These are phyloP conservation scores for Euphorbia lathyris DNA, from an alignment of 345 rosid genomes.

Conservation along the genomic window DNA sequence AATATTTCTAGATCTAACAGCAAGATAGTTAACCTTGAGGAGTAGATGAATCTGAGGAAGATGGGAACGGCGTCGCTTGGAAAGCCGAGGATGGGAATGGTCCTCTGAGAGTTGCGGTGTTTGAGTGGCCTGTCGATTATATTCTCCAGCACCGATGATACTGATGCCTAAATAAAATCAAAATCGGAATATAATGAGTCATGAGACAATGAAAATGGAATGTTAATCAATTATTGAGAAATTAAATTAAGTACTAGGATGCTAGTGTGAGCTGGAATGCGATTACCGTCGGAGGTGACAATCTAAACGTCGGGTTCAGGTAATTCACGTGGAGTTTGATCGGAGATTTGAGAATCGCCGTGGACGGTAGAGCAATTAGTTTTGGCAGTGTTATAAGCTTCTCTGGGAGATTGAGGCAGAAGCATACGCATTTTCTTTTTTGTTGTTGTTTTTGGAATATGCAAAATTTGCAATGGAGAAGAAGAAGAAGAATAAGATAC, in stretches of 20 bases:
- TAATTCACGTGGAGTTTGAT: conserved; percentile 20
- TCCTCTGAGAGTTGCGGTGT: conserved; percentile 45
- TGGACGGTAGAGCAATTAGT: no score
- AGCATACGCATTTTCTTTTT: no score
- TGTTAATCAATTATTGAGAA: not conserved
- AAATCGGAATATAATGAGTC: not conserved
- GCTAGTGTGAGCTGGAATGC: conserved; percentile 63
- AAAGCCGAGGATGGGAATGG: conserved; percentile 73
- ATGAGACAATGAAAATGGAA: not conserved
- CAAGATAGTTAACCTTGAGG: no score
- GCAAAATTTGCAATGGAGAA: no score
- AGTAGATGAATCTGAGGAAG: conserved; percentile 56
- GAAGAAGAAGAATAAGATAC: no score
- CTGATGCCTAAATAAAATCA: conserved; percentile 46
- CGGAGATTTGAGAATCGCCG: conserved; percentile 9
- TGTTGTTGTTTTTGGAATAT: no score
- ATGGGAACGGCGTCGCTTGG: conserved; percentile 73
- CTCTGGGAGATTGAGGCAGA: no score
- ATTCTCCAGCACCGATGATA: conserved; percentile 61
- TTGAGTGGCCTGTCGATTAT: conserved; percentile 51
- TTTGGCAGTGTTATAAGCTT: no score
- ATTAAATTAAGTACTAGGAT: conserved; percentile 45
- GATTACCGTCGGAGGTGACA: conserved; percentile 64
- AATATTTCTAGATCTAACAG: no score
- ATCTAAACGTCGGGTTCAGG: conserved; percentile 56